Evolutionary conservation across 192 early-diverging fungal genomes (phyloP).

Genomic region (Coemansia sp.): DNA sequence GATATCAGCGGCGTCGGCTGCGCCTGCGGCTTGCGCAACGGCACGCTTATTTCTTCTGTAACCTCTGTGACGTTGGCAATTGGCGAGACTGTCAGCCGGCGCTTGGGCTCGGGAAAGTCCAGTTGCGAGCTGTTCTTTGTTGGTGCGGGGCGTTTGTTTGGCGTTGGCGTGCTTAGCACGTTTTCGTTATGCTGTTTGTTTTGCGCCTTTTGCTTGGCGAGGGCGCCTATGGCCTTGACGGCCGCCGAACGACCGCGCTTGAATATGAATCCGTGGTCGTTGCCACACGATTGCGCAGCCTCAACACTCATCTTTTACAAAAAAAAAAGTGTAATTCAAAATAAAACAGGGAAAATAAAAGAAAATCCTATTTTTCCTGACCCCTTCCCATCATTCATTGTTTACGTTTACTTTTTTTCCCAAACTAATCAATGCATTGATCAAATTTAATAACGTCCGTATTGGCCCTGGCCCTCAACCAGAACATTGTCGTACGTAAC

Average conservation of each 20-base stretch:
- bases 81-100: constrained; percentile 17
- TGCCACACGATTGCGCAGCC: constrained; percentile 9
- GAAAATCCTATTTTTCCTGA: neutral
- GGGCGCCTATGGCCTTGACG: neutral
- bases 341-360: neutral
- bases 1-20: constrained; percentile 48
- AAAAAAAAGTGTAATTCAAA: constrained; percentile 1
- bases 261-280: constrained; percentile 52
- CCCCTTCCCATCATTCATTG: neutral
- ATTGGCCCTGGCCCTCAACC: too few species aligned
- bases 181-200: too few species aligned
- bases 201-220: neutral
- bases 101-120: constrained; percentile 41
- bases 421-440: neutral
- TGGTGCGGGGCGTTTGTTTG: neutral
- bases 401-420: neutral
- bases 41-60: too few species aligned
- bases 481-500: constrained; percentile 70
- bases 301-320: neutral
- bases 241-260: constrained; percentile 11
- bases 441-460: too few species aligned
- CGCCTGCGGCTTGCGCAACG: constrained; percentile 17
- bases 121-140: constrained; percentile 3
- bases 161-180: neutral
- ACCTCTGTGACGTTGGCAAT: neutral